Evolutionary conservation across 2,329 filamentous ascomycete genomes (phyloP), one percentile per base, ranked within the genome.

Genomic region (Neonectria ditissima): DNA sequence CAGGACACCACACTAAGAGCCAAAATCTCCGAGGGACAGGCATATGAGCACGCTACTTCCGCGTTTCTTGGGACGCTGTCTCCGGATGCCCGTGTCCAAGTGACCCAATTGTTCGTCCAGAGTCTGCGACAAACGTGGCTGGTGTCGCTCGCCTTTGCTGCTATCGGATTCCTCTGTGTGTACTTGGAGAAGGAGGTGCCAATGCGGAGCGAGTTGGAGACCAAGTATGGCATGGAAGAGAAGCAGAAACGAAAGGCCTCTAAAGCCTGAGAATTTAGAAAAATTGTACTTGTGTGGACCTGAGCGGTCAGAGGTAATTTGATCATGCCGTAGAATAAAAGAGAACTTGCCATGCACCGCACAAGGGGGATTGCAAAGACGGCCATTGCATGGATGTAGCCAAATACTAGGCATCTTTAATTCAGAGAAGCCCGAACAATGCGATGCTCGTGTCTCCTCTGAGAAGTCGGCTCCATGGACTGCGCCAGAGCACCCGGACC

Each of bases 101-200:
- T 77, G 0, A 56, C 74, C 8, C 20, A 58, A 7, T 55, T 68
- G 7, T 63, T 54, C 10, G 67, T 73, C 2, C 58, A 71, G 2
- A 60, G 50, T 9, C 53, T 50, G 22, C 55, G 58, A 1, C 53
- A 74, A 24, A 50, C 65, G 43, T 78, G 76, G 76, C 65, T 71
- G 32, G 66, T 74, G 1, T 65, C 72, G 1, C 73, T 78, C 44
- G 74, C 62, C 3, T 75, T 78, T 53, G 68, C 61, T 2, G 71
- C 39, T 13, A 24, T 75, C 2, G 70, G 69, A 1, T 65, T 77
- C 41, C 11, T 74, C 1, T 16, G 67, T n/a, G 65, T 63, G 2
- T 47, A 63, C 10, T 4, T 75, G 2, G 56, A 68, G n/a, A 71
- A 71, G 57, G 59, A 75, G 45, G 43, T 76, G 2, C 28, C 53